These are phyloP conservation scores for Ziziphus jujuba DNA, from an alignment of 306 rosid genomes.

Conservation along the genomic window DNA sequence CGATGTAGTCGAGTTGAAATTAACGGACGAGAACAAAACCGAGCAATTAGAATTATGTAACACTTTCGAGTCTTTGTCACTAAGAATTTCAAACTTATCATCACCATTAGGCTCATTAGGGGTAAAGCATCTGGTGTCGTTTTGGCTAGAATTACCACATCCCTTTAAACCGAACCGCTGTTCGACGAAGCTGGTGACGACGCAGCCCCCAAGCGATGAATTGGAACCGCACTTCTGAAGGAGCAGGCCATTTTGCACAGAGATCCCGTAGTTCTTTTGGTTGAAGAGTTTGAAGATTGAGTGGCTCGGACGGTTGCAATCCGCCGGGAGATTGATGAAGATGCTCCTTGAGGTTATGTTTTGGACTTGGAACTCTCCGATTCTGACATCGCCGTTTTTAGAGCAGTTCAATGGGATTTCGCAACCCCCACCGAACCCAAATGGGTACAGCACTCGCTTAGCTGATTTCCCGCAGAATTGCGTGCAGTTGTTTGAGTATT, in stretches of 20 bases:
- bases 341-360: constrained; percentile 48
- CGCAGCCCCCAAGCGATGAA: constrained; percentile 29
- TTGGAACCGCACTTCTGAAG: constrained; percentile 41
- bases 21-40: constrained; percentile 54
- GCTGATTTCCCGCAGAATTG: constrained; percentile 25
- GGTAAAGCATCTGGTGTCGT: constrained; percentile 52
- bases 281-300: constrained; percentile 42
- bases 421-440: constrained; percentile 56
- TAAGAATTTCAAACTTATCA: constrained; percentile 31
- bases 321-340: constrained; percentile 46
- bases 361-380: constrained; percentile 42
- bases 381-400: not conserved
- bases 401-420: constrained; percentile 42
- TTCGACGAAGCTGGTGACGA: constrained; percentile 30
- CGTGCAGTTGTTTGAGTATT: constrained; percentile 18
- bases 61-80: not conserved
- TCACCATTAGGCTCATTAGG: not conserved
- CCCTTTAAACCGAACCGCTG: constrained; percentile 12
- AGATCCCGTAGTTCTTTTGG: constrained; percentile 36
- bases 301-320: constrained; percentile 42
- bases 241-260: constrained; percentile 51
- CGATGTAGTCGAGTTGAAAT: constrained; percentile 31
- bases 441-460: constrained; percentile 46
- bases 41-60: too few species aligned
- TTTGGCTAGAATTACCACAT: constrained; percentile 10